These are phyloP conservation scores for Pseudozyma thailandica DNA, from an alignment of 1,284 basidiomycete genomes.

Conservation along the genomic window DNA sequence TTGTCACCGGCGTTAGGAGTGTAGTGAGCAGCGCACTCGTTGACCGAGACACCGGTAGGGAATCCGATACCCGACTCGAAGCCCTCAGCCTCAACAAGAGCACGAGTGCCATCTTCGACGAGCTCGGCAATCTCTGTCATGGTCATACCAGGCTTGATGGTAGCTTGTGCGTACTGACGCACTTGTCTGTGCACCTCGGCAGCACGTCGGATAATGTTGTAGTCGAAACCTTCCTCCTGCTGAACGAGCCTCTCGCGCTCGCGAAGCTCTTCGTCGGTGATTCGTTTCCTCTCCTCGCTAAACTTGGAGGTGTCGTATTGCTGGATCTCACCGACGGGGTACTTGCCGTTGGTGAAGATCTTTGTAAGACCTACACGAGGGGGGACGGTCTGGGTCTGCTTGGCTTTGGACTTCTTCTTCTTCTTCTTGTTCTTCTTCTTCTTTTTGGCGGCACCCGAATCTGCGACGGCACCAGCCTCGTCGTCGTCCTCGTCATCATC, in stretches of 20 bases:
- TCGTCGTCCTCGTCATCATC: slow-evolving; percentile 54
- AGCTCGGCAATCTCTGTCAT: slow-evolving; percentile 94
- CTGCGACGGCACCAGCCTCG: slow-evolving; percentile 26
- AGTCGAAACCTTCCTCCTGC: slow-evolving; percentile 72
- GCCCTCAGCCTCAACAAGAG: slow-evolving; percentile 85
- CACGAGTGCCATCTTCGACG: slow-evolving; percentile 81
- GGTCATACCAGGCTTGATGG: slow-evolving; percentile 90
- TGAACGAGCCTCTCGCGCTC: slow-evolving; percentile 76
- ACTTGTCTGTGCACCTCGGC: slow-evolving; percentile 94
- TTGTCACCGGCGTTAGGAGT: slow-evolving; percentile 96
- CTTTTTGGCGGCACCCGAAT: slow-evolving; percentile 49
- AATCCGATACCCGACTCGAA: slow-evolving; percentile 89
- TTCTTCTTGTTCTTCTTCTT: slow-evolving; percentile 94
- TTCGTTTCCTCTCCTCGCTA: slow-evolving; percentile 78
- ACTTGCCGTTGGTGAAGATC: slow-evolving; percentile 85
- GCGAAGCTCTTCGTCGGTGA: slow-evolving; percentile 88
- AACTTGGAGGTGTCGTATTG: slow-evolving; percentile 75
- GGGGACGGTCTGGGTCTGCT: slow-evolving; percentile 80
- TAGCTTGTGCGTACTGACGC: slow-evolving; percentile 80
- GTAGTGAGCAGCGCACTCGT: slow-evolving; percentile 96
- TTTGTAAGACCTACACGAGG: slow-evolving; percentile 90
- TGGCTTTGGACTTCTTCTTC: slow-evolving; percentile 60
- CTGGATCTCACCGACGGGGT: slow-evolving; percentile 90
- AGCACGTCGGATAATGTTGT: slow-evolving; percentile 87
- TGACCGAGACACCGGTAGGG: slow-evolving; percentile 94